Percentiles rank a stretch among this genome's conserved stretches.
These are phyloP conservation scores for Leptoxyphium fumago DNA, from an alignment of 2,329 filamentous ascomycete genomes.

Conservation along the genomic window DNA sequence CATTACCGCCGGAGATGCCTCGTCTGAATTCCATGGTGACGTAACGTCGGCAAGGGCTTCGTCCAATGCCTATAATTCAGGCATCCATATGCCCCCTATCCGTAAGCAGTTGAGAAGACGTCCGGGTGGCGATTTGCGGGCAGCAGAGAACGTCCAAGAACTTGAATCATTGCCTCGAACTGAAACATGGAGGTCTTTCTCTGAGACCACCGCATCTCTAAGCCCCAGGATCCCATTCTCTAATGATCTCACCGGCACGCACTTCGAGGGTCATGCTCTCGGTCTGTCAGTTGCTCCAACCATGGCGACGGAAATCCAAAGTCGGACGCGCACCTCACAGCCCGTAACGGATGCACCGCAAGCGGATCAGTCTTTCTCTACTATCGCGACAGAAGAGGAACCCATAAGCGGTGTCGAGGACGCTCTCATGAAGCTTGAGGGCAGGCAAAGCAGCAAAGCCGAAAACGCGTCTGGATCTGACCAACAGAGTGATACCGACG, in stretches of 20 bases:
- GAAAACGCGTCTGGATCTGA: neutral
- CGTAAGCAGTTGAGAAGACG: slow-evolving; percentile 28
- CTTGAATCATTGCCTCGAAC: slow-evolving; percentile 26
- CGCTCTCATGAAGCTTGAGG: slow-evolving; percentile 83
- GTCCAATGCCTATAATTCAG: slow-evolving; percentile 26
- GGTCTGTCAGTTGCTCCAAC: slow-evolving; percentile 16
- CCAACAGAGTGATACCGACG: neutral
- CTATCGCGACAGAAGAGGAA: slow-evolving; percentile 57
- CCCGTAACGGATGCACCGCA: slow-evolving; percentile 52
- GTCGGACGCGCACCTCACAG: slow-evolving; percentile 41
- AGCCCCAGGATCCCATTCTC: slow-evolving; percentile 4
- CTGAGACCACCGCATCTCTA: slow-evolving; percentile 8
- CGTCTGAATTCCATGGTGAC: neutral
- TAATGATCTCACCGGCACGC: slow-evolving; percentile 1
- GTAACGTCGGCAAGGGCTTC: slow-evolving; percentile 18
- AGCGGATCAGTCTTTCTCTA: slow-evolving; percentile 29
- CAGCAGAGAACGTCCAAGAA: slow-evolving; percentile 31
- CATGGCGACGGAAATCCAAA: slow-evolving; percentile 10
- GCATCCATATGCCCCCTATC: slow-evolving; percentile 20
- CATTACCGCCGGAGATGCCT: slow-evolving; percentile 1
- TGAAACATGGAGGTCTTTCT: slow-evolving; percentile 24
- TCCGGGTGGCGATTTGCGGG: slow-evolving; percentile 34
- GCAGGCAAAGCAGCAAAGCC: slow-evolving; percentile 38
- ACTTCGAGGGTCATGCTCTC: neutral
- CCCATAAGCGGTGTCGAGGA: slow-evolving; percentile 75